phyloP scores from a whole-genome alignment of 2,329 filamentous ascomycete species.

The Emmonsiellopsis sp. region DNA sequence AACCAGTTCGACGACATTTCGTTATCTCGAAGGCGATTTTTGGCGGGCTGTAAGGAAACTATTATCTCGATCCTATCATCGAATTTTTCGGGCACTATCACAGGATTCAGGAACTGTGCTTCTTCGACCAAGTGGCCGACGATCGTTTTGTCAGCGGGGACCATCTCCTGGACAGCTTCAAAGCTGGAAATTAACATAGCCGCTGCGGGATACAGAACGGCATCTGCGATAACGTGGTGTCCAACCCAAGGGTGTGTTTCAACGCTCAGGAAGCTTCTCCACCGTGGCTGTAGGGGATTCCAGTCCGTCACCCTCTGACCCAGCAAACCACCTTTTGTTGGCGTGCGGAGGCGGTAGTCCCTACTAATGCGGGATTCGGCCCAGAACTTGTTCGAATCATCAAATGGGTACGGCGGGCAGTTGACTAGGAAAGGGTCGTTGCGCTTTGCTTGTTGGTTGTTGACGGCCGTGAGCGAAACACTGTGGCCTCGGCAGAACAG shows the following conservation, averaged over 20 bases:
- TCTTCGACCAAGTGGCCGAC: constrained; percentile 22
- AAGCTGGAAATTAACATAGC: constrained; percentile 25
- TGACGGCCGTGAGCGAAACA: constrained; percentile 9
- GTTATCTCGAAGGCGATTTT: constrained; percentile 15
- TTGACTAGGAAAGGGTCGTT: constrained; percentile 13
- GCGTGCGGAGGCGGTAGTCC: constrained; percentile 12
- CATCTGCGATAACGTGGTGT: constrained; percentile 16
- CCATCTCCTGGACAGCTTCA: constrained; percentile 21
- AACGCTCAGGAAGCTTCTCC: constrained; percentile 14
- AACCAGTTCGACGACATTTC: constrained; percentile 15
- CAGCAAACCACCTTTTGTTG: constrained; percentile 7
- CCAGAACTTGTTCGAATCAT: constrained; percentile 12
- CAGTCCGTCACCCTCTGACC: constrained; percentile 7
- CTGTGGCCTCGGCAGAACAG: constrained; percentile 10
- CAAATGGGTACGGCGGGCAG: constrained; percentile 12
- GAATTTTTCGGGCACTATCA: background rate
- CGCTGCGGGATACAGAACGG: constrained; percentile 23
- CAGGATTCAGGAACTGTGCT: constrained; percentile 22
- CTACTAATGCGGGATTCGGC: constrained; percentile 11
- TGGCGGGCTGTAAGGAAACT: constrained; percentile 20
- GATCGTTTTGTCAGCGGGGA: constrained; percentile 5
- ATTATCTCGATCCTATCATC: constrained; percentile 21
- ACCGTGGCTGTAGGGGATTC: constrained; percentile 13
- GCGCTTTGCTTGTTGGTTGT: constrained; percentile 5
- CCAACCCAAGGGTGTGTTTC: constrained; percentile 18